phyloP scores from a whole-genome alignment of 306 rosid species.

The Pyrus communis region DNA sequence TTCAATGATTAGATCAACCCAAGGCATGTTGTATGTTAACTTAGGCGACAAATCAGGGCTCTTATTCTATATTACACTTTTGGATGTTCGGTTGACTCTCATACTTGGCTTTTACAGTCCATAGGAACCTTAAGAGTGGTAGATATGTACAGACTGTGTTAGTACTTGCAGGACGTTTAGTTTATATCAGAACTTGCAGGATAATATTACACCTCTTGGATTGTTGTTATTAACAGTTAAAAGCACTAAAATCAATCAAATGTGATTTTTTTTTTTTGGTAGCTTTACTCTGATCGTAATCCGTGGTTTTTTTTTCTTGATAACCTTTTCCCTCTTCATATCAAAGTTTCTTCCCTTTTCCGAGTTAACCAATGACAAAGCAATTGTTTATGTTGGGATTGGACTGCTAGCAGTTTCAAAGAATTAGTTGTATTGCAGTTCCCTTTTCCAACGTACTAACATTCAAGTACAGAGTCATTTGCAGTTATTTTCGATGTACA shows the following conservation, averaged over 20 bases:
- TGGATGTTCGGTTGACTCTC: not conserved
- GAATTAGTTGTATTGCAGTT: not conserved
- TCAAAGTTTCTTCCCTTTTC: not conserved
- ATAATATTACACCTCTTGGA: not conserved
- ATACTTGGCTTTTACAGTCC: not conserved
- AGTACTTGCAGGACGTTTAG: not conserved
- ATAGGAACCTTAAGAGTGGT: not conserved
- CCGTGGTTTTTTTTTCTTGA: not conserved
- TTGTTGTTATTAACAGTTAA: not conserved
- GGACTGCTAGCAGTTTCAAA: not conserved
- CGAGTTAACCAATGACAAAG: not conserved
- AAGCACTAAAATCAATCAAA: not conserved
- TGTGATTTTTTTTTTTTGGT: not conserved
- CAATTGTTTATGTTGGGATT: not conserved
- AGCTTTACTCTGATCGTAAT: not conserved
- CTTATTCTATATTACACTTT: not conserved
- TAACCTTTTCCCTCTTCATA: not conserved
- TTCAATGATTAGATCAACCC: no score
- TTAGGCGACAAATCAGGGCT: not conserved
- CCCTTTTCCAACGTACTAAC: not conserved
- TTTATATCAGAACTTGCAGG: not conserved
- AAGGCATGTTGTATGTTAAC: not conserved
- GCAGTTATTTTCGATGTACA: not conserved
- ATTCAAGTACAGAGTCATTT: not conserved
- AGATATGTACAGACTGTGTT: not conserved